Base-by-base conservation (phyloP, 768 basidiomycete genomes). In the Piloderma croceum region DNA sequence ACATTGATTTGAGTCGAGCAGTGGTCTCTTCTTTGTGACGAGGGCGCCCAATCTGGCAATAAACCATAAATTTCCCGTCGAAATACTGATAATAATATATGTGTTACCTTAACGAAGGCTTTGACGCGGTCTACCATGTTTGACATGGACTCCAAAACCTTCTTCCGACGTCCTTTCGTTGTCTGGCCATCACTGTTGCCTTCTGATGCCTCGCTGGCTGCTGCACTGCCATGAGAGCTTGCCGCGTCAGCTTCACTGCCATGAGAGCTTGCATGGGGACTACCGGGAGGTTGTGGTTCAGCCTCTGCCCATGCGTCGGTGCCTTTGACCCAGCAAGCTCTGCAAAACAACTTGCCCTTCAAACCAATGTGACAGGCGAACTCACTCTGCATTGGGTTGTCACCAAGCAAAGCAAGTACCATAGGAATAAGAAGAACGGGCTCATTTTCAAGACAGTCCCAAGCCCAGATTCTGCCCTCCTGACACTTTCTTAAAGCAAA, bases 301-400 rank as follows among this genome's bases (percentile, higher is more conserved):
- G 47, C 43, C 13, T 45, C 38, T 29, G 47, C 34, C 24, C 41
- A 25, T 22, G 48, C 34, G 21, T 49, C 43, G 19, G 39, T 40
- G 5, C 60, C 60, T 34, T 60, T 48, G 0, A 66, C 69, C 44
- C 49, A 46, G 42, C 73, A 75, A 1, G 45, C 48, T 2, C 64
- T 57, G 39, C 73, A 75, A 46, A 71, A 70, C 20, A 51, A 56
- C 21, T 63, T 66, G 0, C 60, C 68, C 1, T 34, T 39, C 7
- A 67, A 41, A 0, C 68, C 70, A 41, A 70, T 61, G 36, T 75
- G 73, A 35, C 62, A 71, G 0, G 68, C 60, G 43, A 72, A 50
- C 47, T 72, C 65, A n/a, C n/a, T n/a, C 33, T 69, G 65, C 70
- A 71, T 71, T 0, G 68, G 71, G 45, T 74, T 73, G n/a, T n/a